Conservation (phyloP, 2,329 filamentous ascomycete species). For the Fusarium phyllophilum region DNA sequence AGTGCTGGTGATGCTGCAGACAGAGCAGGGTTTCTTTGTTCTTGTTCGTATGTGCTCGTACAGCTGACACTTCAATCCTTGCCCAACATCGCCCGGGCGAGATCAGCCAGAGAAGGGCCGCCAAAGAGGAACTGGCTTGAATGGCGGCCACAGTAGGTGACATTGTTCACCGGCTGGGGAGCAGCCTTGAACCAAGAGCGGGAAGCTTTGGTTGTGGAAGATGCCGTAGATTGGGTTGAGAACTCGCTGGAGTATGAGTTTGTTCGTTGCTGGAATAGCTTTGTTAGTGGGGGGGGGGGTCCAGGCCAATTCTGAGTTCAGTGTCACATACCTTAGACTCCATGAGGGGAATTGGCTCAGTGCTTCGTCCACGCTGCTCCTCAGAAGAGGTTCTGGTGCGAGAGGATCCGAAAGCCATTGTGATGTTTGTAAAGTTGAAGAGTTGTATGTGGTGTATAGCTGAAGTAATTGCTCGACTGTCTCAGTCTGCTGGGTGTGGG, state of each 20-base stretch:
- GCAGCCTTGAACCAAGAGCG: slow-evolving; percentile 50
- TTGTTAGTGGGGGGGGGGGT: slow-evolving; percentile 30
- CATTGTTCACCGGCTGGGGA: slow-evolving; percentile 60
- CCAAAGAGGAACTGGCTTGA: slow-evolving; percentile 64
- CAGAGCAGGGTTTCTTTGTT: slow-evolving; percentile 6
- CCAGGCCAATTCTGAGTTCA: slow-evolving; percentile 3
- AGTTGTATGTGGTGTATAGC: background rate
- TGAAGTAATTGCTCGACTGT: background rate
- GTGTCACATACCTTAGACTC: slow-evolving; percentile 42
- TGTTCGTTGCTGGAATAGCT: slow-evolving; percentile 38
- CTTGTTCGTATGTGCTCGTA: slow-evolving; percentile 7
- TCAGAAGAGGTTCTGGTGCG: slow-evolving; percentile 33
- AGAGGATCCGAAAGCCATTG: slow-evolving; percentile 26
- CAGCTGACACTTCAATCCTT: slow-evolving; percentile 40
- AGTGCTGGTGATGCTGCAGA: slow-evolving; percentile 2
- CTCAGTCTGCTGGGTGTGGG: background rate
- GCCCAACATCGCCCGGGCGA: slow-evolving; percentile 55
- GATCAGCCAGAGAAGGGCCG: slow-evolving; percentile 57
- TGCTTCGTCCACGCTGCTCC: slow-evolving; percentile 36
- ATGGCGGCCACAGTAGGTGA: slow-evolving; percentile 66
- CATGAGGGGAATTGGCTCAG: slow-evolving; percentile 37
- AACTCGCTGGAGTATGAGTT: slow-evolving; percentile 46
- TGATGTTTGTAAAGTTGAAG: background rate
- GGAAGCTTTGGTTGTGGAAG: slow-evolving; percentile 46
- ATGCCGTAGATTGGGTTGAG: slow-evolving; percentile 40